A percentile compares a stretch with the other conserved stretches of the same genome.
Evolutionary conservation across 352 stramenopile species (phyloP).

Genomic region (Phytophthora hibernalis): DNA sequence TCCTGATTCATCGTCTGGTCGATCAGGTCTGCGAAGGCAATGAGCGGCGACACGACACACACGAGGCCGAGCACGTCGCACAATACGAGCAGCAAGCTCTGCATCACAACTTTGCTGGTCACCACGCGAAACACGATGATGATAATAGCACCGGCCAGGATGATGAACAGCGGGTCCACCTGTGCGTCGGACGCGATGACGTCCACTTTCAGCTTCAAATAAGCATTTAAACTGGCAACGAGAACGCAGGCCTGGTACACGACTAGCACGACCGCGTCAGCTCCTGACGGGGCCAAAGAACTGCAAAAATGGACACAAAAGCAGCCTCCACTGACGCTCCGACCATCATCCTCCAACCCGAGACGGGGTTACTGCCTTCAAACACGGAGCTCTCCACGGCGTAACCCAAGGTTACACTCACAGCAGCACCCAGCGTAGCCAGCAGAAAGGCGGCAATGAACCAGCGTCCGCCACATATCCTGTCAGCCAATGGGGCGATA

Average conservation of each 20-base stretch:
- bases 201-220: constrained; percentile 48
- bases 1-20: constrained; percentile 41
- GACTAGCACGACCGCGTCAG: constrained; percentile 49
- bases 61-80: constrained; percentile 52
- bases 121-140: constrained; percentile 57
- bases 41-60: constrained; percentile 48
- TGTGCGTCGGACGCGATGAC: constrained; percentile 41
- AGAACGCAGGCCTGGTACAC: constrained; percentile 58
- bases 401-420: constrained; percentile 33
- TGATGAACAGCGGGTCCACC: constrained; percentile 55
- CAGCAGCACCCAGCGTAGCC: constrained; percentile 20
- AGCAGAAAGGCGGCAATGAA: constrained; percentile 36
- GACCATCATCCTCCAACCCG: constrained; percentile 50
- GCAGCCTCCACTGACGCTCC: constrained; percentile 35
- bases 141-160: constrained; percentile 46
- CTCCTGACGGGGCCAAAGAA: constrained; percentile 42
- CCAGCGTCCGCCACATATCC: constrained; percentile 43
- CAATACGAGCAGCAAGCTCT: constrained; percentile 50
- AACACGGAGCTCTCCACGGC: constrained; percentile 41
- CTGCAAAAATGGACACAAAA: constrained; percentile 44
- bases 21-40: constrained; percentile 53
- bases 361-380: constrained; percentile 8
- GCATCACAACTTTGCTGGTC: constrained; percentile 60
- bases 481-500: constrained; percentile 32
- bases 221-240: constrained; percentile 59